Conservation (phyloP, 768 basidiomycete genomes). For the Lactarius quietus region DNA sequence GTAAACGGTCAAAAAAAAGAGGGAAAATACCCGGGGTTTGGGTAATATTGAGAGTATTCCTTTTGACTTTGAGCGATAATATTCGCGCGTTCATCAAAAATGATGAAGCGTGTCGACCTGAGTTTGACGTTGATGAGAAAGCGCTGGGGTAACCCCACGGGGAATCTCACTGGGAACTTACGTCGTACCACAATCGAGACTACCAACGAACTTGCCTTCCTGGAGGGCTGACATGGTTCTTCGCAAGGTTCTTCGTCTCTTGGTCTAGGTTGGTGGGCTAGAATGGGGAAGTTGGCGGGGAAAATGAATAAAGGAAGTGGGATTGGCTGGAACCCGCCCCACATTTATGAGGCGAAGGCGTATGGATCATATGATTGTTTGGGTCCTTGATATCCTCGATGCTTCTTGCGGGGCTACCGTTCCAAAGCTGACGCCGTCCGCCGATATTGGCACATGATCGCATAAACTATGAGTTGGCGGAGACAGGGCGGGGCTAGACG, state of each 20-base stretch:
- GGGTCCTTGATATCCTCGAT: neutral
- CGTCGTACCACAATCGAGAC: constrained; percentile 95
- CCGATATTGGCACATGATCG: neutral
- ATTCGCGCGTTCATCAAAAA: constrained; percentile 84
- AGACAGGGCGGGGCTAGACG: too few relatives aligned
- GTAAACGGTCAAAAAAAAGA: neutral
- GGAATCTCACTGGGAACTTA: constrained; percentile 38
- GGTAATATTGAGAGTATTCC: constrained; percentile 94
- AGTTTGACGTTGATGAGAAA: constrained; percentile 7
- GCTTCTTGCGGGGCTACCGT: neutral
- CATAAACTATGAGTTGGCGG: too few relatives aligned
- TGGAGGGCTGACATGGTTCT: constrained; percentile 39
- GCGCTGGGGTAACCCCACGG: neutral
- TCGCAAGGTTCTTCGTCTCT: constrained; percentile 27
- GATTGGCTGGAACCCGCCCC: neutral
- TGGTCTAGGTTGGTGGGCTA: neutral
- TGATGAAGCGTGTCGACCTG: constrained; percentile 88
- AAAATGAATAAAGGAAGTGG: neutral
- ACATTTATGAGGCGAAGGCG: neutral
- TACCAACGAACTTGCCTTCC: constrained; percentile 83
- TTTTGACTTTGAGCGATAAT: constrained; percentile 86
- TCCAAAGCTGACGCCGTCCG: neutral
- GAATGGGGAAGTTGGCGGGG: neutral
- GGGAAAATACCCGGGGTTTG: constrained; percentile 64
- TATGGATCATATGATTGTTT: constrained; percentile 22